These are phyloP conservation scores for Cucumis cinereus DNA, from an alignment of 306 rosid species.

Conservation along the genomic window DNA sequence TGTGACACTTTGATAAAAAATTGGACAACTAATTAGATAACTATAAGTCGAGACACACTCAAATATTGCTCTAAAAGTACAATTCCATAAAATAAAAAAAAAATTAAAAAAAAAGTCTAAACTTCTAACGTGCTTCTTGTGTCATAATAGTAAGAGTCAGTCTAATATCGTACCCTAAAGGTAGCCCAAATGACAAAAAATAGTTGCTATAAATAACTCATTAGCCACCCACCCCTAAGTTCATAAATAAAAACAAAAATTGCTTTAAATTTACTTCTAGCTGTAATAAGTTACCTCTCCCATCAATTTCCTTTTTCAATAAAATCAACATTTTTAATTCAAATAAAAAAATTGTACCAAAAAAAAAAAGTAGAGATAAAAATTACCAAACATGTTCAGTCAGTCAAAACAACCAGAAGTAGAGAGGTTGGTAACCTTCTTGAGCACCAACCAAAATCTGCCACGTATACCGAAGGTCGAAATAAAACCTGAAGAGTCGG, in stretches of 20 bases:
- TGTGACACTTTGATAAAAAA: too few relatives aligned
- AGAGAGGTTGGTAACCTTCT: background rate
- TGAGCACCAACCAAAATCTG: background rate
- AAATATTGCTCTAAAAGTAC: too few relatives aligned
- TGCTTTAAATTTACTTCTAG: background rate
- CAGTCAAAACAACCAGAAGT: background rate
- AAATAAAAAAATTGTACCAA: background rate
- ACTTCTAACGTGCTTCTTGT: background rate
- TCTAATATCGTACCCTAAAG: background rate
- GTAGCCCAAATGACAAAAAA: background rate
- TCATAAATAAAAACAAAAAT: background rate
- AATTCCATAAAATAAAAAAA: too few relatives aligned
- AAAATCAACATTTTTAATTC: background rate
- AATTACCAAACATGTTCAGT: background rate
- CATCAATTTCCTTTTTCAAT: background rate
- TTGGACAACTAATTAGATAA: too few relatives aligned
- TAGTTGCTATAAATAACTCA: background rate
- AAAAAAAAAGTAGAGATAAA: background rate
- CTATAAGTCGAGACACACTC: too few relatives aligned
- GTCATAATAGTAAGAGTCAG: background rate
- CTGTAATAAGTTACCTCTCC: background rate
- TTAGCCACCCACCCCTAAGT: background rate
- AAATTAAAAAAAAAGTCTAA: background rate
- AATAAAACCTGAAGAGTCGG: background rate
- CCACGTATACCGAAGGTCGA: background rate